Base-by-base conservation (phyloP, 192 early-diverging fungal genomes). In the Umbelopsis isabellina region DNA sequence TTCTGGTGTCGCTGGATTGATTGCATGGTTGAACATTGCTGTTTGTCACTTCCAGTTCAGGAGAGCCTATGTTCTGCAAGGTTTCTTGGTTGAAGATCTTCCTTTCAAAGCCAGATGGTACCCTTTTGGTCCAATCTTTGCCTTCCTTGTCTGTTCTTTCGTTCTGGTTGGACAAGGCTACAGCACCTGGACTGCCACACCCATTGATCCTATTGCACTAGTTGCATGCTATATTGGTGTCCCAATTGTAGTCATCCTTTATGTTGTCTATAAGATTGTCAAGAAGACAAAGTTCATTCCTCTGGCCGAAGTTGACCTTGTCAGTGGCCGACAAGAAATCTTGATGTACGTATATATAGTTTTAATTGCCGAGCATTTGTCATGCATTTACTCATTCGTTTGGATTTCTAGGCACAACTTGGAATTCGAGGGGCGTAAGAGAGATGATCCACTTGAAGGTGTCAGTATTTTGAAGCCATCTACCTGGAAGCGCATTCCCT, bases 1-100 rank as follows among this genome's bases (percentile, higher is more conserved):
- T 12, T 89, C 91, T 0, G 89, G 93, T 12, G 88, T 98, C 18
- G 82, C 92, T 4, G 92, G 94, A 6, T 90, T 96, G 58, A 83
- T 92, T 51, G 91, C 92, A 64, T 98, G 96, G 94, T 53, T 94
- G 35, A 92, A 91, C 58, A 95, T 98, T 76, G 86, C 87, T 46
- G 67, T 92, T 9, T 89, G 89, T 47, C 95, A 98, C 69, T 90
- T 86, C 71, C 90, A 94, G 13, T 98, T 96, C 88, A 90, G 94
- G 50, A 82, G 84, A 22, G 94, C 94, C 16, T 92, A 89, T 64
- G 70, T 89, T 35, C 85, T 83, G 22, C 96, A 98, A 78, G 88
- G 88, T 6, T 84, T 83, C 68, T 70, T 74, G 20, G 69, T 89
- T 7, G 65, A 75, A 6, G 84, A 87, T 22, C 82, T 97, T 45